Percentiles rank a stretch among this genome's conserved stretches.
phyloP scores from a whole-genome alignment of 352 stramenopile genomes.

The Plasmopara muralis region DNA sequence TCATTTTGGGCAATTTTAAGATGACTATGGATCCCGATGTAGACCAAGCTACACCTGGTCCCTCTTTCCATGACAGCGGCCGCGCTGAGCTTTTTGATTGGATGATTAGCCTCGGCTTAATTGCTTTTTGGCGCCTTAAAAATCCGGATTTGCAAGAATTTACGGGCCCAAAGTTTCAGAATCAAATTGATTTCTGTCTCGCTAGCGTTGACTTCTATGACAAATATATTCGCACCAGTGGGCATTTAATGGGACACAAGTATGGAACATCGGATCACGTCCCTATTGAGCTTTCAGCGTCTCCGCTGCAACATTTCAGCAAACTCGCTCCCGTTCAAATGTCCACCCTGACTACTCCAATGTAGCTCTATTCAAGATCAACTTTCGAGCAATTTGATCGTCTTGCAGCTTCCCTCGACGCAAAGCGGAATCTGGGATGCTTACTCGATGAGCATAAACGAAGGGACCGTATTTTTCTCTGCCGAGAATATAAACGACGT shows the following conservation, averaged over 20 bases:
- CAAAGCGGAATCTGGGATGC: slow-evolving; percentile 1
- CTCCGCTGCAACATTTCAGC: not conserved
- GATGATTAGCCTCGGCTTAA: not conserved
- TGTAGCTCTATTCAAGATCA: not conserved
- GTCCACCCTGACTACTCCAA: not conserved
- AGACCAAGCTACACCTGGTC: not conserved
- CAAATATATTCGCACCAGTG: not conserved
- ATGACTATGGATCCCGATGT: not conserved
- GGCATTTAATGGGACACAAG: not conserved
- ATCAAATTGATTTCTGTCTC: not conserved
- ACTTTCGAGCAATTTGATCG: not conserved
- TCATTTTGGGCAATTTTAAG: not conserved
- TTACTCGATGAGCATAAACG: slow-evolving; percentile 7
- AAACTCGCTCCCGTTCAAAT: not conserved
- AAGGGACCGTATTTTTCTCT: slow-evolving; percentile 4
- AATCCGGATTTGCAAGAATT: not conserved
- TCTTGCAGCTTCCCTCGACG: not conserved
- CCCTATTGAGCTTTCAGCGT: not conserved
- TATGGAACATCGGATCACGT: not conserved
- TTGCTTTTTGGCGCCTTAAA: not conserved
- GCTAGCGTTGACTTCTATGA: not conserved
- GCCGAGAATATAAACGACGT: slow-evolving; percentile 2
- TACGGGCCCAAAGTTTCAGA: not conserved
- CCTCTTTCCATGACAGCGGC: not conserved
- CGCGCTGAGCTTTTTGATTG: not conserved